Evolutionary conservation across 2,329 filamentous ascomycete genomes (phyloP).

Genomic region (Colletotrichum caudatum): DNA sequence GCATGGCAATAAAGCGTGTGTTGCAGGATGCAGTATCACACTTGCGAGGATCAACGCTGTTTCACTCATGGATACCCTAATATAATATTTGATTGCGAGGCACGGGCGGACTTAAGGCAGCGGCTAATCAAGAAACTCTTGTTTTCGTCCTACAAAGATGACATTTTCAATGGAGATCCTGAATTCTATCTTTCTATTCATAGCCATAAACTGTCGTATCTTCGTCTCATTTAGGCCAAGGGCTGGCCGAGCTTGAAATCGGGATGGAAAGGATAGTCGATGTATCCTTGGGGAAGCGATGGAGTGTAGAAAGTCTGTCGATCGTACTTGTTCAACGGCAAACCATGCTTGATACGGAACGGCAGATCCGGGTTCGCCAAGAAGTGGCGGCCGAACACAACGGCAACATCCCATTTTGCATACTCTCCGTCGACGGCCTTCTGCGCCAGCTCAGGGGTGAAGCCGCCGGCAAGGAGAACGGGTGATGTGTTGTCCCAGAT

Average conservation of each 20-base stretch:
- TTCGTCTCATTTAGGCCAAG: constrained; percentile 9
- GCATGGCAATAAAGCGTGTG: neutral
- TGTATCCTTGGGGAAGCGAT: constrained; percentile 44
- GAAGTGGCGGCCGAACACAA: constrained; percentile 52
- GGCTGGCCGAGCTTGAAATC: constrained; percentile 28
- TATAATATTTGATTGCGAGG: neutral
- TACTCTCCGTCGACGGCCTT: constrained; percentile 48
- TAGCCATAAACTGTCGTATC: neutral
- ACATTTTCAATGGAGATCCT: neutral
- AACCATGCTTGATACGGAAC: constrained; percentile 45
- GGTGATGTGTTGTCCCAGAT: constrained; percentile 48
- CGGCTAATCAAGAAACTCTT: neutral
- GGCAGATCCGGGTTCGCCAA: constrained; percentile 49
- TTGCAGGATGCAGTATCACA: neutral
- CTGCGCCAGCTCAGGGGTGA: constrained; percentile 44
- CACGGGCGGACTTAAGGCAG: neutral
- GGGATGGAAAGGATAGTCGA: constrained; percentile 47
- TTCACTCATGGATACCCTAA: neutral
- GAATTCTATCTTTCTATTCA: neutral
- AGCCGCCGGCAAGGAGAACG: constrained; percentile 53
- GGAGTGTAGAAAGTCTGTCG: constrained; percentile 47
- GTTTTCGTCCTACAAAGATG: neutral
- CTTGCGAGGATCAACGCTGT: neutral
- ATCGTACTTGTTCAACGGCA: constrained; percentile 46
- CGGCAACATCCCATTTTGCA: constrained; percentile 48